Conservation (phyloP, 257 asterid genomes). For the Lycium barbarum region DNA sequence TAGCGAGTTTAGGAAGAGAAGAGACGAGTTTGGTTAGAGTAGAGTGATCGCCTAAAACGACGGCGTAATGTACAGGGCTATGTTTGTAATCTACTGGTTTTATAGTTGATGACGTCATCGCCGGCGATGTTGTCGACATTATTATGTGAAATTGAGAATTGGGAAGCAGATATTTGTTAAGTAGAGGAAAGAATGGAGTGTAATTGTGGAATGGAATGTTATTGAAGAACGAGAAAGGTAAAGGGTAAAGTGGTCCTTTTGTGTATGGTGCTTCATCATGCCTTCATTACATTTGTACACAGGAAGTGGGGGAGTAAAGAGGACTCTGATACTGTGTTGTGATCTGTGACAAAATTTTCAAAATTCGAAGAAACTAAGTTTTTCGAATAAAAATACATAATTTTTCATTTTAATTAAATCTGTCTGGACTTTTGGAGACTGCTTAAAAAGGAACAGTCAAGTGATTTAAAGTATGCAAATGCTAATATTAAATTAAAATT, state of each 20-base stretch:
- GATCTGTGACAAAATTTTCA: not conserved
- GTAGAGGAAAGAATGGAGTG: constrained; percentile 24
- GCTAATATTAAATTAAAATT: too few species aligned
- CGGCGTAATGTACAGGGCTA: constrained; percentile 90
- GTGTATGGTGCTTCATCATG: not conserved
- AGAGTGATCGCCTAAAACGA: constrained; percentile 68
- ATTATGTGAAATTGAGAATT: constrained; percentile 20
- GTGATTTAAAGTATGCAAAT: too few species aligned
- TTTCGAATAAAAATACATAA: not conserved
- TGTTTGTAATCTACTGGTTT: constrained; percentile 71
- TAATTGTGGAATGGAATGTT: constrained; percentile 37
- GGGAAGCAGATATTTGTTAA: not conserved
- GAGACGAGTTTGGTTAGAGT: constrained; percentile 60
- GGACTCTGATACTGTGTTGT: not conserved
- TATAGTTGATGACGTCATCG: constrained; percentile 50
- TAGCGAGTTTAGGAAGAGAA: constrained; percentile 60
- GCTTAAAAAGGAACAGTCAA: too few species aligned
- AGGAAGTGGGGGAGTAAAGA: not conserved
- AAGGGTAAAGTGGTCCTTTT: constrained; percentile 35
- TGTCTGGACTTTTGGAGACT: too few species aligned
- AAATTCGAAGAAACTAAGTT: not conserved
- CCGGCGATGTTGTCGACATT: constrained; percentile 53
- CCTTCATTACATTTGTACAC: not conserved
- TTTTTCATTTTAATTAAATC: too few species aligned
- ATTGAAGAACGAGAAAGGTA: constrained; percentile 31